These are phyloP conservation scores for Mixia osmundae DNA, from an alignment of 1,284 basidiomycete genomes.

Conservation along the genomic window DNA sequence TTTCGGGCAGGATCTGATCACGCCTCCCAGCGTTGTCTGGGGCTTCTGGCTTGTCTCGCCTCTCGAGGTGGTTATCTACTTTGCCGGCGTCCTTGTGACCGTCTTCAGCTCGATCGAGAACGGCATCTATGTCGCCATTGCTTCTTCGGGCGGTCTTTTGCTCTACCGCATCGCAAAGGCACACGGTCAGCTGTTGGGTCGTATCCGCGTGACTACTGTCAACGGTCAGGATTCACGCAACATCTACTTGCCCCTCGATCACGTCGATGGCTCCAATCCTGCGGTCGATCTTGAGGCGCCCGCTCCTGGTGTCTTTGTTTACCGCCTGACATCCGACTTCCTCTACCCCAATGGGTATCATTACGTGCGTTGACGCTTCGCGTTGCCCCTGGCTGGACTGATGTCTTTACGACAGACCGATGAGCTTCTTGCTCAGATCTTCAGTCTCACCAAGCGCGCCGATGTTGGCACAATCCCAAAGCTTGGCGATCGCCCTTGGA, in stretches of 20 bases:
- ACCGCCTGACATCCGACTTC: conserved; percentile 81
- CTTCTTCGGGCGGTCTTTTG: conserved; percentile 51
- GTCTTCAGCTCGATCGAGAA: conserved; percentile 74
- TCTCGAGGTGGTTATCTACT: conserved; percentile 76
- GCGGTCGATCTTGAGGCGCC: conserved; percentile 52
- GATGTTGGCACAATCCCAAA: conserved; percentile 40
- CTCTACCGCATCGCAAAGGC: conserved; percentile 78
- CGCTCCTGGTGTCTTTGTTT: conserved; percentile 66
- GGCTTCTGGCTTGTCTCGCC: conserved; percentile 85
- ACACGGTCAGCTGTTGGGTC: conserved; percentile 73
- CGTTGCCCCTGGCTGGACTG: not conserved
- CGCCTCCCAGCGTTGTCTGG: conserved; percentile 66
- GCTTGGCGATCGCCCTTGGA: conserved; percentile 70
- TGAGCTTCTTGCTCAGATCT: conserved; percentile 3
- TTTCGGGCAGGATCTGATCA: conserved; percentile 73
- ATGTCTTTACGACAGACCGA: too few species aligned
- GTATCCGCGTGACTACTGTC: conserved; percentile 32
- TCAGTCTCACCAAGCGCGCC: conserved; percentile 42
- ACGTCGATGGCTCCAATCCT: conserved; percentile 37
- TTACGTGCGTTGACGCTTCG: not conserved
- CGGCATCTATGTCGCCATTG: conserved; percentile 44
- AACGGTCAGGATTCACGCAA: conserved; percentile 30
- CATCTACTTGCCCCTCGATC: conserved; percentile 54
- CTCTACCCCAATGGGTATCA: conserved; percentile 61
- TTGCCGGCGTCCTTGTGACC: conserved; percentile 44